Base-by-base conservation (phyloP, 768 basidiomycete genomes). In the Phlebiopsis flavidoalba region DNA sequence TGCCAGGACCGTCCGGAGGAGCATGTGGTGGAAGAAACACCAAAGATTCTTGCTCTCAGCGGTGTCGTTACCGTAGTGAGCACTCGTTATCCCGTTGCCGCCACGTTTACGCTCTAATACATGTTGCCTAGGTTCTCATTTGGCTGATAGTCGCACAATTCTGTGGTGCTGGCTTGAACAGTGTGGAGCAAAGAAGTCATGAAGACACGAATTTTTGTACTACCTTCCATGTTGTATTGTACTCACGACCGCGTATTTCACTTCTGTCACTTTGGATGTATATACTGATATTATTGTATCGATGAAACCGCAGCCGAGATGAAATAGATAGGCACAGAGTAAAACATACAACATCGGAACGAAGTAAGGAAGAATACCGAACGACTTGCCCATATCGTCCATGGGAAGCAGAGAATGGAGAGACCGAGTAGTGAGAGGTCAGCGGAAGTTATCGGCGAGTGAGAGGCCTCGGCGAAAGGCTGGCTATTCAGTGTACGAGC, bases 21-120 rank as follows among this genome's bases (percentile, higher is more conserved):
- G 92, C 71, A 92, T 93, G 89, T 93, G 91, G 88, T 94, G 92
- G 92, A 85, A 83, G 75, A 93, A n/a, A 89, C 64, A 84, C 75
- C 67, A 89, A n/a, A 87, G 74, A 79, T 87, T 24, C 61, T 89
- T 64, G 83, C 79, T 7, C 74, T 98, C 31, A 82, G 83, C 58
- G 75, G 87, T 19, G 69, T 93, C 33, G 89, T 95, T n/a, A 86
- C 71, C 15, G 64, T 93, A 70, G 87, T 89, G 67, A 70, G 84
- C 78, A 35, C 4, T 52, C 56, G 52, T 51, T 12, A 43, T 43
- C 3, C 21, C 52, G 15, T 36, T 57, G 60, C 55, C 2, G 22
- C 21, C 22, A 3, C 33, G 52, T 49, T 60, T 60, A 56, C 62
- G 45, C 61, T 70, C 53, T 64, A 35, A 47, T 50, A 50, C 51